A percentile compares a stretch with the other conserved stretches of the same genome.
phyloP scores from a whole-genome alignment of 345 rosid genomes.

The Eucalyptus microcorys region DNA sequence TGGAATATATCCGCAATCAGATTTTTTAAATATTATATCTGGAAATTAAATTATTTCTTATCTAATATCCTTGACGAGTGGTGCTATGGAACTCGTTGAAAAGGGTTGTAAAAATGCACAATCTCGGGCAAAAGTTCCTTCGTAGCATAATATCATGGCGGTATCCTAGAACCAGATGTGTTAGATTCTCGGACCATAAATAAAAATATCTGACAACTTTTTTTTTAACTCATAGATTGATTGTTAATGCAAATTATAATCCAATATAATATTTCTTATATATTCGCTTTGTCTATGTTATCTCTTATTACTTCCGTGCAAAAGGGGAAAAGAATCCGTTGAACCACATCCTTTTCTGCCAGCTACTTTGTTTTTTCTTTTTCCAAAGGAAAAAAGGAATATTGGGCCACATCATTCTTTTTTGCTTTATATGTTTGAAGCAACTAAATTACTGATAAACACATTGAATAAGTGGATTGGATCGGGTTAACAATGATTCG shows the following conservation, averaged over 20 bases:
- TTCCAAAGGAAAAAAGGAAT: background rate
- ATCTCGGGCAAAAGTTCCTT: background rate
- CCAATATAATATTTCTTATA: no score
- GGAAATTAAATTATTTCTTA: background rate
- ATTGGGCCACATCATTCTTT: background rate
- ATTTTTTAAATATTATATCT: background rate
- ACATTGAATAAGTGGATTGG: background rate
- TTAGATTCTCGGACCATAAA: no score
- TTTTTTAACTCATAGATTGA: no score
- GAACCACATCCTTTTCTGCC: background rate
- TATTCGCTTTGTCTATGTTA: background rate
- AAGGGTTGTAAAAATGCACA: background rate
- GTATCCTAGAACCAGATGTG: no score
- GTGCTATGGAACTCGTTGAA: background rate
- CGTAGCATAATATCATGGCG: no score
- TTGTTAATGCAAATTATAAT: no score
- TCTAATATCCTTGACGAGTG: background rate
- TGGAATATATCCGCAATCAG: accelerated
- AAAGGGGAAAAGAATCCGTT: background rate
- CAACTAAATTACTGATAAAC: background rate
- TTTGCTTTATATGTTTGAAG: background rate
- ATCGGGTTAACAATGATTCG: accelerated
- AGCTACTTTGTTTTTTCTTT: background rate
- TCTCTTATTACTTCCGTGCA: background rate
- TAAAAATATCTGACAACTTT: no score